Evolutionary conservation across 176 grass and related monocot genomes (phyloP).

Genomic region (Urochloa ruziziensis): DNA sequence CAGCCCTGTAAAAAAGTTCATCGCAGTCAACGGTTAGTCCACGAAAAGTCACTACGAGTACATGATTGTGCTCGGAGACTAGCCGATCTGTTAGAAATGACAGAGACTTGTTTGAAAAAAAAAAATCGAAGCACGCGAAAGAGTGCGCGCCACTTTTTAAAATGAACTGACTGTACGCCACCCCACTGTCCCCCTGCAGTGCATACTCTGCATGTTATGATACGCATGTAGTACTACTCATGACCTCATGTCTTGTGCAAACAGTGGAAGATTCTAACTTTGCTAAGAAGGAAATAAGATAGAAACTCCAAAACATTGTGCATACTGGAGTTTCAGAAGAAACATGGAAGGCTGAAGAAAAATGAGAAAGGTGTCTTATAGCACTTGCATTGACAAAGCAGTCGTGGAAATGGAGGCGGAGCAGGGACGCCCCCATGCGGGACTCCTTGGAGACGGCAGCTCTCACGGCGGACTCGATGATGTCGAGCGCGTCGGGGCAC

Average conservation of each 20-base stretch:
- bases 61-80: background rate
- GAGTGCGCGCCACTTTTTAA: constrained; percentile 12
- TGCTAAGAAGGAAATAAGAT: background rate
- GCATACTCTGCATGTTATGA: background rate
- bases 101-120: background rate
- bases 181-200: background rate
- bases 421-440: constrained; percentile 65
- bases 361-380: background rate
- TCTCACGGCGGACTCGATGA: constrained; percentile 51
- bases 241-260: background rate
- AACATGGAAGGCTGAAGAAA: background rate
- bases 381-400: constrained; percentile 49
- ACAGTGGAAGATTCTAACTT: background rate
- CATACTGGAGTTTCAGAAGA: background rate
- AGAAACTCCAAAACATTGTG: background rate
- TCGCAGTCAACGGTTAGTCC: constrained; percentile 19
- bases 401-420: constrained; percentile 60
- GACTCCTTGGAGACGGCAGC: constrained; percentile 48
- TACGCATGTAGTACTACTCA: background rate
- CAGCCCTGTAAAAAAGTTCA: constrained; percentile 36
- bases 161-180: background rate
- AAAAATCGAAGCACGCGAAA: background rate
- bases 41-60: background rate
- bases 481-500: constrained; percentile 48
- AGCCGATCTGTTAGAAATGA: background rate